Base-by-base conservation (phyloP, 768 basidiomycete species). In the Solioccasus polychromus region DNA sequence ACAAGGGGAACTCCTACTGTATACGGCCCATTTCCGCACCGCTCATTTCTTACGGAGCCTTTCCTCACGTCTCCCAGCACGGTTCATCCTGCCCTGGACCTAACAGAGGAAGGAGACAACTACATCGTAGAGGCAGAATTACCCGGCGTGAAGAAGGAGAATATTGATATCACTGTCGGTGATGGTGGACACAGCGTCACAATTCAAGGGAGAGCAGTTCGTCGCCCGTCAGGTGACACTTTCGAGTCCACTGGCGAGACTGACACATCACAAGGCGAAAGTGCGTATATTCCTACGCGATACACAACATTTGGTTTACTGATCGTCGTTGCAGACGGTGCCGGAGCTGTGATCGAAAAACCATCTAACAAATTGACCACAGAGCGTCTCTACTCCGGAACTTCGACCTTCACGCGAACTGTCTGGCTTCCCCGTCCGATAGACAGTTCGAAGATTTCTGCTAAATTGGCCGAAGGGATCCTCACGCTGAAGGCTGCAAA, bases 71-170 rank as follows among this genome's bases (percentile, higher is more conserved):
- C 63, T 9, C 63, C 64, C 15, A 37, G 52, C 18, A 50, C 58
- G 8, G 23, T 71, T 32, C 70, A 75, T 23, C 85, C 86, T 14
- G 77, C 82, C 0, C 71, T 90, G 6, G 87, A 91, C 51, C 63
- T 90, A 8, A 71, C 74, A 3, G 88, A 91, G 52, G 75, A 82
- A 47, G 79, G 75, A 1, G 72, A 80, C 61, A 69, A 73, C 31
- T 89, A 85, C 53, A 50, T 87, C 41, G 68, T 91, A 32, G 83
- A 89, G 56, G 85, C 86, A 2, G 88, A 91, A 57, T 57, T 91
- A 22, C 88, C 88, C 18, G 87, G 88, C 1, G 79, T 90, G 22
- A 82, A 79, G 62, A 88, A 83, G 69, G 86, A 89, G 54, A 80
- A 88, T 55, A 60, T 89, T 8, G 76, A 86, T 44, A 75, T 90